These are phyloP conservation scores for Plantago major DNA, from an alignment of 257 asterid species.

Conservation along the genomic window DNA sequence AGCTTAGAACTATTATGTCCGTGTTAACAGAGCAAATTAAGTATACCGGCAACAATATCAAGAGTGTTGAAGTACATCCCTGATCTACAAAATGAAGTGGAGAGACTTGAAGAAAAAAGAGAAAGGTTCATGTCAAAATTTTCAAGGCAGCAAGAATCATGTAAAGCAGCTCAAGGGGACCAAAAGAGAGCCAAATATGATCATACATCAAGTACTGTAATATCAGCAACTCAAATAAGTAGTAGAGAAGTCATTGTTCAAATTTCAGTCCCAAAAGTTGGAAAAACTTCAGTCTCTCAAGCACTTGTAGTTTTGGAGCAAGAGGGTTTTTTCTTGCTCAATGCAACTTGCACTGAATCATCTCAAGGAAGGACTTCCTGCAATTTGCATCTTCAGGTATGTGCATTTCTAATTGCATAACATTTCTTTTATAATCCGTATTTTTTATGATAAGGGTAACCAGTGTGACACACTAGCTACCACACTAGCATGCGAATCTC, in stretches of 20 bases:
- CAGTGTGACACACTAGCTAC: too few species aligned
- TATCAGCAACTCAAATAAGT: conserved; percentile 26
- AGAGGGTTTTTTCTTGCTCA: conserved; percentile 38
- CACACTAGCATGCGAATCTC: too few species aligned
- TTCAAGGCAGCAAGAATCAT: background rate
- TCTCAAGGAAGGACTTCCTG: conserved; percentile 33
- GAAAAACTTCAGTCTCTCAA: conserved; percentile 17
- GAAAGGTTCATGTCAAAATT: conserved; percentile 33
- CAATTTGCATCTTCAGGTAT: conserved; percentile 52
- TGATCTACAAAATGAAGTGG: conserved; percentile 59
- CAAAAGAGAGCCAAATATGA: background rate
- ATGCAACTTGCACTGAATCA: conserved; percentile 37
- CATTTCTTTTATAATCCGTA: too few species aligned
- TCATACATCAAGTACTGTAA: conserved; percentile 20
- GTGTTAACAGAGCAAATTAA: conserved; percentile 46
- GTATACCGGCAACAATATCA: conserved; percentile 63
- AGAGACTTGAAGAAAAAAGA: conserved; percentile 34
- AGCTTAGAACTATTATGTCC: background rate
- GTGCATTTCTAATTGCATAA: background rate
- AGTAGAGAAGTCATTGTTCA: conserved; percentile 38
- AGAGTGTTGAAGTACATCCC: conserved; percentile 68
- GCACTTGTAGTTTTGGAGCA: conserved; percentile 31
- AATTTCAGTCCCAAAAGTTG: conserved; percentile 21
- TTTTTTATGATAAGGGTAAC: too few species aligned
- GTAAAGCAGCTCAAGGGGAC: conserved; percentile 9